These are phyloP conservation scores for Kodamaea ohmeri DNA, from an alignment of 1,139 yeast species.

Conservation along the genomic window DNA sequence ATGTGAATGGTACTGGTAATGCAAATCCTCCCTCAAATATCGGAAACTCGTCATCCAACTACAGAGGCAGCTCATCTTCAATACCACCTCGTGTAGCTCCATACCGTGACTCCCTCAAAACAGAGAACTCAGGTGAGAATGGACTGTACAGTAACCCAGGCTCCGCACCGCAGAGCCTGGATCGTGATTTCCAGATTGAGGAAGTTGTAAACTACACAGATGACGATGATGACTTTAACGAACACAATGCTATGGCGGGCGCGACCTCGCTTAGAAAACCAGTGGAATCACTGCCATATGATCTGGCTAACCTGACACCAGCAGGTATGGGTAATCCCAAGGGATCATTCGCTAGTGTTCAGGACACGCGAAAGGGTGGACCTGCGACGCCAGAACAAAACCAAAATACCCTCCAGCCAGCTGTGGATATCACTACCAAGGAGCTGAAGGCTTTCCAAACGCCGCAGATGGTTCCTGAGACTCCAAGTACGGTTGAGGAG, in stretches of 20 bases:
- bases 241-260: neutral
- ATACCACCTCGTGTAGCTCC: slow-evolving; percentile 4
- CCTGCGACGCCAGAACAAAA: slow-evolving; percentile 6
- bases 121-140: neutral
- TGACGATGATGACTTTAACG: slow-evolving; percentile 24
- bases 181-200: slow-evolving; percentile 37
- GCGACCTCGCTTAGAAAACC: slow-evolving; percentile 6
- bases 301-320: slow-evolving; percentile 2
- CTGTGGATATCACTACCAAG: slow-evolving; percentile 22
- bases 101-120: slow-evolving; percentile 4
- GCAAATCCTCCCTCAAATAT: neutral
- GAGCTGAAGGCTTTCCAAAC: slow-evolving; percentile 7
- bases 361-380: neutral
- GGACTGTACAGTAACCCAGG: neutral
- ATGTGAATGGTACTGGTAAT: neutral
- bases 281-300: neutral
- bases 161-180: slow-evolving; percentile 5
- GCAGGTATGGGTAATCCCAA: neutral
- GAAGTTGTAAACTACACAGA: slow-evolving; percentile 41
- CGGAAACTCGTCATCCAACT: slow-evolving; percentile 1
- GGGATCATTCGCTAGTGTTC: neutral
- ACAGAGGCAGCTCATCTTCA: neutral
- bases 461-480: slow-evolving; percentile 12
- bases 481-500: neutral
- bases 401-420: slow-evolving; percentile 20